A percentile compares a stretch with the other conserved stretches of the same genome.
These are phyloP conservation scores for Trichoderma sp. DNA, from an alignment of 2,329 filamentous ascomycete species.

Conservation along the genomic window DNA sequence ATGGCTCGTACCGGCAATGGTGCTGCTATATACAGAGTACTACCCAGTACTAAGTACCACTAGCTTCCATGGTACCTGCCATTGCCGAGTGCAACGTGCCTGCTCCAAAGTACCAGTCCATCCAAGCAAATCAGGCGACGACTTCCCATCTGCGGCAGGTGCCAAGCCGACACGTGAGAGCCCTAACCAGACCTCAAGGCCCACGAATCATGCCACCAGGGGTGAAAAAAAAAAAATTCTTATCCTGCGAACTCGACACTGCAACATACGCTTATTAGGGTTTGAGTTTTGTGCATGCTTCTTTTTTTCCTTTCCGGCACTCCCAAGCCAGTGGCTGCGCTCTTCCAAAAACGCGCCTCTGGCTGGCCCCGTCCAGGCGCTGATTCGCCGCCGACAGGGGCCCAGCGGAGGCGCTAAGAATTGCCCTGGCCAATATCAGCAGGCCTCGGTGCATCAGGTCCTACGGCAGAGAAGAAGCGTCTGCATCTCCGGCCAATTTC, in stretches of 20 bases:
- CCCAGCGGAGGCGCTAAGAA: neutral
- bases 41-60: neutral
- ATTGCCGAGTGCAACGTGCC: neutral
- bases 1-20: neutral
- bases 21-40: neutral
- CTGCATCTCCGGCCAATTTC: slow-evolving; percentile 16
- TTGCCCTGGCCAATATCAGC: neutral
- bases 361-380: neutral
- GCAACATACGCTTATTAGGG: slow-evolving; percentile 7
- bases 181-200: neutral
- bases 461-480: neutral
- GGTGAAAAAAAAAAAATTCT: neutral
- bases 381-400: slow-evolving; percentile 5
- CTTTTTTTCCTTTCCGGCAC: neutral
- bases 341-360: slow-evolving; percentile 14
- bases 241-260: neutral
- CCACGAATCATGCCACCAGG: neutral
- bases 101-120: neutral
- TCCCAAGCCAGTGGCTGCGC: neutral
- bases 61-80: neutral
- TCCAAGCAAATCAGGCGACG: no score
- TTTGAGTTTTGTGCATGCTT: slow-evolving; percentile 14
- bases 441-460: slow-evolving; percentile 2
- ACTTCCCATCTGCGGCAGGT: neutral
- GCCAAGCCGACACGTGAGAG: neutral